Conservation (phyloP, 148 eudicot genomes). For the Bassia scoparia region DNA sequence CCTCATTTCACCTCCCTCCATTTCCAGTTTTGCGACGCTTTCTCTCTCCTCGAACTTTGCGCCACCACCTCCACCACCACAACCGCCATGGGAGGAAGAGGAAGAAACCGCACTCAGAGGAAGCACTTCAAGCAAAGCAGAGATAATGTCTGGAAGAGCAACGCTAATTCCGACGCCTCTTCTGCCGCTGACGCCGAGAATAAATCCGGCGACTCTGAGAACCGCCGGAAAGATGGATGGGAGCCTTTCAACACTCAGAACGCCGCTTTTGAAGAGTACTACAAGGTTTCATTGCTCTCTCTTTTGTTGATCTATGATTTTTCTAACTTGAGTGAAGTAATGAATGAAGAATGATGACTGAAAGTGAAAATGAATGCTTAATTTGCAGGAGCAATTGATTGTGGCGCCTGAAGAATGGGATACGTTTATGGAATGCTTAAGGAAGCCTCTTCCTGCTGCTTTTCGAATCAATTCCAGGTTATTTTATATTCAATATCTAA, state of each 20-base stretch:
- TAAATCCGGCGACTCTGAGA: slow-evolving; percentile 15
- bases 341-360: neutral
- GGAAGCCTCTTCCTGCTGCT: slow-evolving; percentile 85
- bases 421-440: slow-evolving; percentile 47
- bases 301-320: neutral
- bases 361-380: neutral
- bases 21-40: neutral
- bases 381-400: slow-evolving; percentile 76
- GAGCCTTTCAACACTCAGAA: slow-evolving; percentile 67
- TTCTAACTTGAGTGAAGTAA: neutral
- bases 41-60: slow-evolving; percentile 15
- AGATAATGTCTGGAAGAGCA: slow-evolving; percentile 69
- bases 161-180: slow-evolving; percentile 36
- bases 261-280: slow-evolving; percentile 70
- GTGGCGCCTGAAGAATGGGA: slow-evolving; percentile 82
- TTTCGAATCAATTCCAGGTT: slow-evolving; percentile 96
- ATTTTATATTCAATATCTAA: neutral
- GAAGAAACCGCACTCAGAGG: slow-evolving; percentile 78
- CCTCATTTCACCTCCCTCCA: slow-evolving; percentile 6
- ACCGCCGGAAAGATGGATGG: slow-evolving; percentile 39
- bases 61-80: neutral
- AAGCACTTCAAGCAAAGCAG: slow-evolving; percentile 73
- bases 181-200: slow-evolving; percentile 10
- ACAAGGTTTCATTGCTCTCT: slow-evolving; percentile 41
- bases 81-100: slow-evolving; percentile 66